Evolutionary conservation across 2,329 filamentous ascomycete species (phyloP).

Genomic region (Talaromyces amestolkiae): DNA sequence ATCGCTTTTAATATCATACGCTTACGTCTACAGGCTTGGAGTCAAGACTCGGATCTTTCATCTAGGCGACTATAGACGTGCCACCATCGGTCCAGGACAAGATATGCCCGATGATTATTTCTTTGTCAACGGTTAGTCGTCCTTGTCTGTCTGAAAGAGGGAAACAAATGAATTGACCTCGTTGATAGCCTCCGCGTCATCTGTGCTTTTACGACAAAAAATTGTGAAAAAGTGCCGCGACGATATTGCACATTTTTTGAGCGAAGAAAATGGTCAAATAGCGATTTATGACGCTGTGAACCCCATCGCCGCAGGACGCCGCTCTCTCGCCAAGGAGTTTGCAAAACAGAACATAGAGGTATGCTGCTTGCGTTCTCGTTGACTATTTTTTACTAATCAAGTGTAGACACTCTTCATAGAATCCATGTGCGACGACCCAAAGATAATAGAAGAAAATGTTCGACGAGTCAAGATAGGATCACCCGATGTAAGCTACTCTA

Average conservation of each 20-base stretch:
- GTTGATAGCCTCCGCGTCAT: slow-evolving; percentile 68
- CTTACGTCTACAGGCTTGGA: slow-evolving; percentile 64
- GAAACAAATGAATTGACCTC: background rate
- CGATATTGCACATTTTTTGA: slow-evolving; percentile 93
- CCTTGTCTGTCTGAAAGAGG: background rate
- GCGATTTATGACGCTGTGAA: slow-evolving; percentile 99
- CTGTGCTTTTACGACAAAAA: slow-evolving; percentile 91
- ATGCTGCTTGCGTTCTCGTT: slow-evolving; percentile 23
- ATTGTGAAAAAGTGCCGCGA: slow-evolving; percentile 96
- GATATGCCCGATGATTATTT: slow-evolving; percentile 97
- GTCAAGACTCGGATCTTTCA: slow-evolving; percentile 99
- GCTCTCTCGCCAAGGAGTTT: slow-evolving; percentile 89
- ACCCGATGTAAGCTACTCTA: slow-evolving; percentile 67
- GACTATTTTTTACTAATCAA: background rate
- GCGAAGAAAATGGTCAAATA: slow-evolving; percentile 96
- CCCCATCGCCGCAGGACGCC: slow-evolving; percentile 75
- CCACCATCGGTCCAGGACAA: slow-evolving; percentile 77
- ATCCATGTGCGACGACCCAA: slow-evolving; percentile 88
- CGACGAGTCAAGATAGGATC: slow-evolving; percentile 97
- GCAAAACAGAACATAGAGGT: slow-evolving; percentile 95
- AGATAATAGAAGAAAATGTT: slow-evolving; percentile 93
- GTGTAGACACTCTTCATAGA: slow-evolving; percentile 91
- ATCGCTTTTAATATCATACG: background rate
- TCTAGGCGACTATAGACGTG: slow-evolving; percentile 90
- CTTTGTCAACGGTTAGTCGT: slow-evolving; percentile 69